These are phyloP conservation scores for Bimuria novae-zelandiae DNA, from an alignment of 2,329 filamentous ascomycete species.

Conservation along the genomic window DNA sequence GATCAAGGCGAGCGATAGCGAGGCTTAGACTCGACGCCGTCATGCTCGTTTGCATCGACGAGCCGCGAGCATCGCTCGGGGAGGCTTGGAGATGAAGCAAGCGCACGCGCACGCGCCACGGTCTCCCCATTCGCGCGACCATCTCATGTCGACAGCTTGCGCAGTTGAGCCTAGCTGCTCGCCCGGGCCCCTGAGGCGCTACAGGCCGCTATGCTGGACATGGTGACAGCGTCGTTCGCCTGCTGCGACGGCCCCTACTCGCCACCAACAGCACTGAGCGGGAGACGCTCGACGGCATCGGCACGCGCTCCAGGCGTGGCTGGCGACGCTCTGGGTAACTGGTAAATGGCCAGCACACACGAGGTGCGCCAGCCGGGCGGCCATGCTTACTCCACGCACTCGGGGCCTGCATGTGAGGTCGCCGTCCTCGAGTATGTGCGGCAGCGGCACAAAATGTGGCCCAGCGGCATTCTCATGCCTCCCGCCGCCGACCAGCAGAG, in stretches of 20 bases:
- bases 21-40: constrained; percentile 20
- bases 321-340: not conserved
- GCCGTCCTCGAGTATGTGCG: not conserved
- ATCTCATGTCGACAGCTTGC: constrained; percentile 6
- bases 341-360: constrained; percentile 4
- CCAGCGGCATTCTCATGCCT: not conserved
- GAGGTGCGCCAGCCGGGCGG: constrained; percentile 1
- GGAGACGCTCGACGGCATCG: constrained; percentile 20
- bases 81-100: constrained; percentile 30
- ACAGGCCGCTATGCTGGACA: constrained; percentile 1
- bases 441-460: not conserved
- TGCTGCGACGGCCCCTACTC: constrained; percentile 18
- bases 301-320: constrained; percentile 7
- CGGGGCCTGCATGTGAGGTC: constrained; percentile 1
- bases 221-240: constrained; percentile 7
- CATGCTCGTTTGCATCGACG: constrained; percentile 9
- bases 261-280: constrained; percentile 37
- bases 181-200: constrained; percentile 26
- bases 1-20: constrained; percentile 12
- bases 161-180: constrained; percentile 19
- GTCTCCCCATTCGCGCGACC: constrained; percentile 18
- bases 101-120: constrained; percentile 27
- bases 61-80: constrained; percentile 15
- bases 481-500: constrained; percentile 1
- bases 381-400: constrained; percentile 9